Evolutionary conservation across 164 flowering plant species (phyloP), one percentile per base, ranked within the genome.

Genomic region (Vitis cinerea): DNA sequence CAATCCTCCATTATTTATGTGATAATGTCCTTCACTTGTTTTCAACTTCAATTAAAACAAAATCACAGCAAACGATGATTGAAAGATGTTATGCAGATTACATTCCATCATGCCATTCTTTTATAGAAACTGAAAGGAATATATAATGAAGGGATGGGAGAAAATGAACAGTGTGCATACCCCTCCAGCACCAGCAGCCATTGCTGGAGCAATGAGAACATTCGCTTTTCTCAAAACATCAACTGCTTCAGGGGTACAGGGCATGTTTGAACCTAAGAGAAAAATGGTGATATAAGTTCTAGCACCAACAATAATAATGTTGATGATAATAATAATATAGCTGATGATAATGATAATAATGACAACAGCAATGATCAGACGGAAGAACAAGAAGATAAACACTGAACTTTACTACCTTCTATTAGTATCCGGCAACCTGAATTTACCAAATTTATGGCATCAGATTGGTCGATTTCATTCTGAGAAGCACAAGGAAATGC

Each of bases 141-240:
- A 52, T 9, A 71, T 14, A 13, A 31, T 3, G 37, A 59, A 57
- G 27, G 29, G 27, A 13, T 11, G 44, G 51, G 19, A 17, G 47
- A 12, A 61, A 59, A 50, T 50, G 59, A 74, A 78, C 29, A 49
- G 23, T 82, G 7, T 37, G 4, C 44, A 49, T 80, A 95, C 98
- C 91, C 99, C 99, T 77, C 98, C 98, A 70, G 92, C 92, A 77
- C 99, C 91, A 78, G 97, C 97, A 79, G 98, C 99, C 77, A 90
- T 86, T 62, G 99, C 91, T 60, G 99, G 99, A 72, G 99, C 99
- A 72, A 90, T 77, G 50, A 93, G 83, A 70, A 96, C 89, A 81
- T 86, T 93, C 55, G 93, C 95, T 76, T 90, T 93, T 80, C 86
- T 86, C 75, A 96, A 79, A 51, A 87, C 85, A 72, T 96, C 97